Base-by-base conservation (phyloP, 805 yeast genomes). In the Metschnikowia gelsemii region DNA sequence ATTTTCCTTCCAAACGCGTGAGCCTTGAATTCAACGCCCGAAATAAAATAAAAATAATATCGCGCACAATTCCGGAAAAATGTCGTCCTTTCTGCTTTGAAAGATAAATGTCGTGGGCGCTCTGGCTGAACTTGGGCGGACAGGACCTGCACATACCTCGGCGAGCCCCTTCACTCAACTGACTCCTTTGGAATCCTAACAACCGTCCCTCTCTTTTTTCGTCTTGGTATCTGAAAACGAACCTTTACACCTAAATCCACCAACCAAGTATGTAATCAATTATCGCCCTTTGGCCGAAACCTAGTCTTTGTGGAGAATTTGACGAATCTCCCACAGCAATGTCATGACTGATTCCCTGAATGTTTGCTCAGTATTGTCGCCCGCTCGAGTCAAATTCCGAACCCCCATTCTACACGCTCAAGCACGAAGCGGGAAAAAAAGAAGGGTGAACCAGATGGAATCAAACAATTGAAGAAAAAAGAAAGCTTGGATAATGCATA, bases 161-260 rank as follows among this genome's bases (percentile, higher is more conserved):
- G 45, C 45, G 45, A 41, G 45, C 45, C 45, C 45, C 45, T 41
- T 35, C 45, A 35, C 33, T 27, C 40, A 26, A 35, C 33, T 35
- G 29, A 26, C 45, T 41, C 45, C 45, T 34, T 35, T 26, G 13
- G 35, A 21, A 12, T 31, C 26, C 30, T 29, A 24, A 27, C 42
- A 13, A 9, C n/a, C 42, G n/a, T n/a, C 25, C 39, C 26, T 19
- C 12, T 42, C 21, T 29, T 33, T 40, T 29, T 40, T 16, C 40
- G 44, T 33, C 44, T 40, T 40, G 44, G 44, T 40, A 40, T 40
- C 44, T 40, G 24, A 30, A 29, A 40, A 34, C 44, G 44, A 40
- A 40, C 44, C 44, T 40, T 40, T 40, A 40, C 44, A 40, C 39
- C 44, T 31, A n/a, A n/a, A n/a, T n/a, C n/a, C 20, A 35, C 28